These are phyloP conservation scores for Albifimbria verrucaria DNA, from an alignment of 2,329 filamentous ascomycete genomes.

Conservation along the genomic window DNA sequence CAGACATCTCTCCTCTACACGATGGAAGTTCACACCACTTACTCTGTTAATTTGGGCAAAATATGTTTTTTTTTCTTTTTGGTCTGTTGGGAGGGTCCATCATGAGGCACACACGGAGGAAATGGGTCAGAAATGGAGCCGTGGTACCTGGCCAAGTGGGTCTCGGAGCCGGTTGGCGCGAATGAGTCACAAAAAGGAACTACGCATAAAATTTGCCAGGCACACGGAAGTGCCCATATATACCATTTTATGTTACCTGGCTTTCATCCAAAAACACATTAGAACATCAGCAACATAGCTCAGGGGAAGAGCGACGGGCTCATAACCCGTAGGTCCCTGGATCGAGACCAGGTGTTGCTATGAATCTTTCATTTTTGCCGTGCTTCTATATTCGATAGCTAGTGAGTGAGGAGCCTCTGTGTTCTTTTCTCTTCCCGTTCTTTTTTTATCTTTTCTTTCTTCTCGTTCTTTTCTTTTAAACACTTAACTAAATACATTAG, in stretches of 20 bases:
- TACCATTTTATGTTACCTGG: neutral
- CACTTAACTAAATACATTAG: no score
- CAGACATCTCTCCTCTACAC: no score
- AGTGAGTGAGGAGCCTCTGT: no score
- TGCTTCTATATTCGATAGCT: no score
- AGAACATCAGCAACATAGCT: constrained; percentile 17
- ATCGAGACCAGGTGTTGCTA: constrained; percentile 25
- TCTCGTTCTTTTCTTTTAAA: neutral
- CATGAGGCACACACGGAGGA: neutral
- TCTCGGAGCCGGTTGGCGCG: neutral
- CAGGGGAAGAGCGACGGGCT: constrained; percentile 27
- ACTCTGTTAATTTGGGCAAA: no score
- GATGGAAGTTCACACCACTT: no score
- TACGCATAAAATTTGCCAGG: neutral
- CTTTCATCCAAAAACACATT: neutral
- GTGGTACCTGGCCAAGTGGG: neutral
- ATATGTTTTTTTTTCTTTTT: no score
- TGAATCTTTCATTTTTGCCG: constrained; percentile 8
- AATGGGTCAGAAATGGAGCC: neutral
- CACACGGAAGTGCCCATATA: neutral
- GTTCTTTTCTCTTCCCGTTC: neutral
- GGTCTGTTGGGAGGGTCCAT: neutral
- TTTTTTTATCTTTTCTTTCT: neutral
- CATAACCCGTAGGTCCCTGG: constrained; percentile 27
- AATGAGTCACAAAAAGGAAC: neutral